Conservation (phyloP, 371 early-diverging fungal species). For the Cokeromyces recurvatus region DNA sequence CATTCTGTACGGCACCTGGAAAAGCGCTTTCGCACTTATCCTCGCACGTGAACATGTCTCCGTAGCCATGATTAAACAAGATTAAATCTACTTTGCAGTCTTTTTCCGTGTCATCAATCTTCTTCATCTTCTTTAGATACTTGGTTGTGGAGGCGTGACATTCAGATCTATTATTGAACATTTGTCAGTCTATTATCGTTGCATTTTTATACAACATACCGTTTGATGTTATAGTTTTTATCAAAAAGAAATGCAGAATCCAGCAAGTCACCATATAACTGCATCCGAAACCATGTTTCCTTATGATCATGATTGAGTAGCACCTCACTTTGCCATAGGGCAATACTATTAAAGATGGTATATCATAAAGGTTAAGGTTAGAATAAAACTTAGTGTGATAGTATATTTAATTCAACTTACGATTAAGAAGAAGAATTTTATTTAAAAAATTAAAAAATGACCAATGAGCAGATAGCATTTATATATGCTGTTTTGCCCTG, state of each 20-base stretch:
- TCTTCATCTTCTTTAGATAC: slow-evolving; percentile 12
- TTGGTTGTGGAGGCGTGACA: slow-evolving; percentile 12
- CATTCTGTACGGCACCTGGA: slow-evolving; percentile 1
- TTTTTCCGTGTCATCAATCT: slow-evolving; percentile 10
- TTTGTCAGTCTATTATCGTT: slow-evolving; percentile 16
- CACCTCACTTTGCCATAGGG: slow-evolving; percentile 14
- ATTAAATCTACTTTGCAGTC: slow-evolving; percentile 11
- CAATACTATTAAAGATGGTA: slow-evolving; percentile 10
- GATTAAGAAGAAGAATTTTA: slow-evolving; percentile 16
- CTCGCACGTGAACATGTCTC: slow-evolving; percentile 12
- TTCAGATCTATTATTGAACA: slow-evolving; percentile 14
- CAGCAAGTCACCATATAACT: slow-evolving; percentile 5
- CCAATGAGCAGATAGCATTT: too few relatives aligned
- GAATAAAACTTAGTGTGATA: slow-evolving; percentile 10
- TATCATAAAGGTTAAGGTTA: slow-evolving; percentile 7
- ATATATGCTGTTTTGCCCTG: too few relatives aligned
- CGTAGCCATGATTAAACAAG: slow-evolving; percentile 8
- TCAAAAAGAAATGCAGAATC: slow-evolving; percentile 12
- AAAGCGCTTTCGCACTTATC: slow-evolving; percentile 6
- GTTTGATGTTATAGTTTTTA: slow-evolving; percentile 13
- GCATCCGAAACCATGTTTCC: slow-evolving; percentile 10
- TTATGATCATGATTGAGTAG: slow-evolving; percentile 12
- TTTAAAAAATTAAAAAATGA: too few relatives aligned
- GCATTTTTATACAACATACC: slow-evolving; percentile 16
- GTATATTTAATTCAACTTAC: slow-evolving; percentile 16